Base-by-base conservation (phyloP, 1,284 basidiomycete genomes). In the Ganoderma resinaceum region DNA sequence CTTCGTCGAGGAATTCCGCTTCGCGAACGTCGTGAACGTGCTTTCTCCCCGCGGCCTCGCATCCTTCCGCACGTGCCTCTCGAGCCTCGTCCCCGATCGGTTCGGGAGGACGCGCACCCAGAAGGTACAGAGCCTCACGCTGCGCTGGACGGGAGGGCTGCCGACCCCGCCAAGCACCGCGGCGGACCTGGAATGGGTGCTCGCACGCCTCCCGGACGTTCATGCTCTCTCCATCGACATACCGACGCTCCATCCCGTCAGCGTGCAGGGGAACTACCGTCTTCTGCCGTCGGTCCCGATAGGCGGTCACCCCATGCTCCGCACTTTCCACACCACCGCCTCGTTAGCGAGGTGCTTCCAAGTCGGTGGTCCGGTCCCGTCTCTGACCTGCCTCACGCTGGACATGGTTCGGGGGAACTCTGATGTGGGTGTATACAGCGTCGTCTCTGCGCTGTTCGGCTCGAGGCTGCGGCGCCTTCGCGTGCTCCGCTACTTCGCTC, bases 1-100 rank as follows among this genome's bases (percentile, higher is more conserved):
- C 18, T 58, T 58, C 20, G 33, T 37, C 33, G 33, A 58, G 55
- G 55, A 58, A 9, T 58, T 58, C 55, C 55, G 55, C 33, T 58
- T 35, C 55, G 7, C 8, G 52, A 31, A 58, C 55, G 31, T n/a
- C 18, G 33, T 58, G 9, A 37, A 33, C 2, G 20, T 37, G 3
- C 33, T 33, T 20, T 58, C 55, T 1, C 33, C 55, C 9, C 33
- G 33, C 33, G 55, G 55, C 9, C 55, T 58, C 33, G 55, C 55
- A 3, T 37, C 55, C 33, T 37, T 58, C 55, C 33, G 55, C 33
- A 12, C 33, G 55, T 33, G 55, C 33, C 55, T 58, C 31, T 58
- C 55, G 20, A 57, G 18, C 55, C 2, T 7, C 16, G 8, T n/a
- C 18, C 7, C 20, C 20, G 55, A 37, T 37, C 31, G 55, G 33